phyloP scores from a whole-genome alignment of 768 basidiomycete genomes.

The Chalciporus chontae region DNA sequence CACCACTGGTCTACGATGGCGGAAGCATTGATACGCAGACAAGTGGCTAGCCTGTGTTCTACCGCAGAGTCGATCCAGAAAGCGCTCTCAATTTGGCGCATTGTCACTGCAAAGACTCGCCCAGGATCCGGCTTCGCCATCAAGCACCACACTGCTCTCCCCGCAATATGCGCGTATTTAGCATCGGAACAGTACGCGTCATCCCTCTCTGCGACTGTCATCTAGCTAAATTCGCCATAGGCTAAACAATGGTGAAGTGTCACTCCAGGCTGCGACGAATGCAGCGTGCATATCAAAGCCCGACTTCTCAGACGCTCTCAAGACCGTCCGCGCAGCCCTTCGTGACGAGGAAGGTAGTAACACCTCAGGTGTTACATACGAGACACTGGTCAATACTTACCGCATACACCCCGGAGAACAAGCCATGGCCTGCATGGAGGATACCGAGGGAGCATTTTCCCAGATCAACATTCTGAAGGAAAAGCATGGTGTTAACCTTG shows the following conservation, averaged over 20 bases:
- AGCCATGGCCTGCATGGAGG: slow-evolving; percentile 32
- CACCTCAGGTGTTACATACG: slow-evolving; percentile 23
- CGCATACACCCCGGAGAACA: slow-evolving; percentile 11
- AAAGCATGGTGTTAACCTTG: slow-evolving; percentile 16
- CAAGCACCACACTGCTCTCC: slow-evolving; percentile 22
- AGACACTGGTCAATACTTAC: slow-evolving; percentile 30
- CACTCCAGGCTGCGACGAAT: slow-evolving; percentile 23
- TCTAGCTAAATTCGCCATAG: slow-evolving; percentile 5
- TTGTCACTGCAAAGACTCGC: slow-evolving; percentile 24
- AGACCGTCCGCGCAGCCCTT: slow-evolving; percentile 20
- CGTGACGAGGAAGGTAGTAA: background rate
- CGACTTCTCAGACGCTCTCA: slow-evolving; percentile 24
- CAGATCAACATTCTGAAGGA: slow-evolving; percentile 13
- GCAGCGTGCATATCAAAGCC: slow-evolving; percentile 21
- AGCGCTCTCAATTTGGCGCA: slow-evolving; percentile 20
- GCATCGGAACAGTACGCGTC: slow-evolving; percentile 31
- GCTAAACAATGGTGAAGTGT: slow-evolving; percentile 27
- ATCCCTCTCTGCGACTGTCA: background rate
- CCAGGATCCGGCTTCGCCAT: slow-evolving; percentile 27
- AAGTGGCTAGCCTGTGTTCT: slow-evolving; percentile 21
- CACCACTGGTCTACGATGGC: no score
- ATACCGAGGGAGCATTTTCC: slow-evolving; percentile 29
- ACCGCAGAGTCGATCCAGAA: slow-evolving; percentile 20
- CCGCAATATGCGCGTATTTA: slow-evolving; percentile 30
- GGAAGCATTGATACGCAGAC: slow-evolving; percentile 12